A percentile compares a stretch with the other conserved stretches of the same genome.
phyloP scores from a whole-genome alignment of 176 grass and related monocot species.

The Saccharum officinarum region DNA sequence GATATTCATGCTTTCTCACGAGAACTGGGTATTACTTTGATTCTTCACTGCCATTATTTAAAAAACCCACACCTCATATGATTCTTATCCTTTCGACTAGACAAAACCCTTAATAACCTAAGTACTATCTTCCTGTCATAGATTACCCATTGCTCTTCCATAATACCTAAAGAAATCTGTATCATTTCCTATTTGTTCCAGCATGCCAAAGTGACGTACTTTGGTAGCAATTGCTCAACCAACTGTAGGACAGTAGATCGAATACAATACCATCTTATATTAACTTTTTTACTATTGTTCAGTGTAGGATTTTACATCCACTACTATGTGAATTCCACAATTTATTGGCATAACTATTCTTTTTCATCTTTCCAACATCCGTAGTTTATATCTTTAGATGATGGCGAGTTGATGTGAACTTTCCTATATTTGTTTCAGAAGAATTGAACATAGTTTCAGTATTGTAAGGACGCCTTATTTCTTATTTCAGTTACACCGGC shows the following conservation, averaged over 20 bases:
- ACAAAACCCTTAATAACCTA: neutral
- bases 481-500: constrained; percentile 85
- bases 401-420: neutral
- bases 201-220: neutral
- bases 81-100: neutral
- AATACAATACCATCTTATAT: neutral
- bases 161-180: neutral
- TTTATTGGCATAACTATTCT: neutral
- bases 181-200: neutral
- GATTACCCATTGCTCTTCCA: neutral
- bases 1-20: constrained; percentile 79
- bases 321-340: neutral
- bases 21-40: constrained; percentile 77
- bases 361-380: neutral
- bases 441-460: neutral
- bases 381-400: neutral
- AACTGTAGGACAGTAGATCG: neutral
- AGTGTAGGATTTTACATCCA: neutral
- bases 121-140: neutral
- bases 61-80: neutral
- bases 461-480: constrained; percentile 23
- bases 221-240: neutral
- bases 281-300: neutral
- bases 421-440: neutral
- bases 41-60: neutral